Base-by-base conservation (phyloP, 371 early-diverging fungal genomes). In the Sporodiniella umbellata region DNA sequence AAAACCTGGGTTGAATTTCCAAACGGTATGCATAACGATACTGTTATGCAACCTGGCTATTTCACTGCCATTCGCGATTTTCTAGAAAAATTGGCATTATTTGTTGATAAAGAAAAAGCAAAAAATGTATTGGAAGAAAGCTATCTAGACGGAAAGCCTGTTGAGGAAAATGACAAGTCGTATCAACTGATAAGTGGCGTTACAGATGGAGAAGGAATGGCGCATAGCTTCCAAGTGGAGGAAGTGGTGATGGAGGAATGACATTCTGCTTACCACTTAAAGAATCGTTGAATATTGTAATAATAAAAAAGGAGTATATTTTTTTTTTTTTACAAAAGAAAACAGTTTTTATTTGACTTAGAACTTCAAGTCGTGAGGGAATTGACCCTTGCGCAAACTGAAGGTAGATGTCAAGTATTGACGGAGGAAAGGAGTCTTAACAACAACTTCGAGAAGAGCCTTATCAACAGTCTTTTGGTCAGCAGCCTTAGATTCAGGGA, bases 291-390 rank as follows among this genome's bases (percentile, higher is more conserved):
- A n/a, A n/a, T n/a, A n/a, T n/a, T n/a, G n/a, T n/a, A n/a, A n/a
- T n/a, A n/a, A 28, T 28, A 28, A 28, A 28, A 28, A 28, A 28
- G 10, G 30, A 4, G 4, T 10, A 28, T 7, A 10, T 10, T 28
- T 28, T 28, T 28, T 10, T 28, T 28, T 28, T 28, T 28, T 7
- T 10, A 28, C 7, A 28, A 10, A 28, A 28, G 4, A 10, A 7
- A 10, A 7, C 10, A 7, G 4, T 28, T 4, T 28, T 28, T 28
- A 28, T 28, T 28, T 28, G 30, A 48, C 58, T 90, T 93, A 95
- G 84, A 95, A 94, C 81, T 88, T 85, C 73, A 95, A 75, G 58
- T 75, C 66, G 81, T 97, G 98, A 61, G 95, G 94, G 73, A 86
- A 85, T 84, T 94, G 94, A 66, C 95, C 95, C 86, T 94, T 94